These are phyloP conservation scores for Didymella pomorum DNA, from an alignment of 2,329 filamentous ascomycete genomes.

Conservation along the genomic window DNA sequence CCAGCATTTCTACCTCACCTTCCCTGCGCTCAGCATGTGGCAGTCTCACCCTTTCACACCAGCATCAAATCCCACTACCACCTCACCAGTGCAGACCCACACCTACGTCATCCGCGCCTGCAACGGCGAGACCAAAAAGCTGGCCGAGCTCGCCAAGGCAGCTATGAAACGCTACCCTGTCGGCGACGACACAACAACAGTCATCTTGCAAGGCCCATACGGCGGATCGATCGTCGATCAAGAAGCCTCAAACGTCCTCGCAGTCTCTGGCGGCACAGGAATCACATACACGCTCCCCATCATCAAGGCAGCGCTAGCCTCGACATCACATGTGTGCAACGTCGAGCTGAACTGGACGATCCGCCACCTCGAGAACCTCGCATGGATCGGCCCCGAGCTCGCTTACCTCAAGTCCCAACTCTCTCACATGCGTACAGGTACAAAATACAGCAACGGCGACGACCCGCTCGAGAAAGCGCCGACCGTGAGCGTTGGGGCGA, in stretches of 20 bases:
- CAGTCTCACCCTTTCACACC: slow-evolving; percentile 72
- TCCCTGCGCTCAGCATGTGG: slow-evolving; percentile 71
- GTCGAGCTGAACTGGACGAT: slow-evolving; percentile 38
- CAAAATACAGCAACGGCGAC: background rate
- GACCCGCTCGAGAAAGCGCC: slow-evolving; percentile 4
- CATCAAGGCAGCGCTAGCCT: slow-evolving; percentile 24
- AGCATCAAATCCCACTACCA: slow-evolving; percentile 13
- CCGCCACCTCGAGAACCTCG: slow-evolving; percentile 33
- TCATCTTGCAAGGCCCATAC: slow-evolving; percentile 41
- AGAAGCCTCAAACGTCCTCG: slow-evolving; percentile 33
- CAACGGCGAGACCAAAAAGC: slow-evolving; percentile 39
- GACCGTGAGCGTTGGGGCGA: background rate
- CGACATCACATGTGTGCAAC: slow-evolving; percentile 13
- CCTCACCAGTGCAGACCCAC: slow-evolving; percentile 25
- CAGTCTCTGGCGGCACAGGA: slow-evolving; percentile 42
- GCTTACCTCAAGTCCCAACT: slow-evolving; percentile 26
- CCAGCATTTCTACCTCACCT: slow-evolving; percentile 75
- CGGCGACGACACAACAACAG: slow-evolving; percentile 15
- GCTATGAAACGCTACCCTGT: slow-evolving; percentile 14
- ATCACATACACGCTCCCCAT: slow-evolving; percentile 41
- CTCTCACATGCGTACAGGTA: background rate
- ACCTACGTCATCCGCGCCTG: slow-evolving; percentile 42
- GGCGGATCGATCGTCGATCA: slow-evolving; percentile 27
- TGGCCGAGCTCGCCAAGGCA: slow-evolving; percentile 32
- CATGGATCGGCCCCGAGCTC: slow-evolving; percentile 34